phyloP scores from a whole-genome alignment of 352 stramenopile genomes.

The Blastocystis sp. region DNA sequence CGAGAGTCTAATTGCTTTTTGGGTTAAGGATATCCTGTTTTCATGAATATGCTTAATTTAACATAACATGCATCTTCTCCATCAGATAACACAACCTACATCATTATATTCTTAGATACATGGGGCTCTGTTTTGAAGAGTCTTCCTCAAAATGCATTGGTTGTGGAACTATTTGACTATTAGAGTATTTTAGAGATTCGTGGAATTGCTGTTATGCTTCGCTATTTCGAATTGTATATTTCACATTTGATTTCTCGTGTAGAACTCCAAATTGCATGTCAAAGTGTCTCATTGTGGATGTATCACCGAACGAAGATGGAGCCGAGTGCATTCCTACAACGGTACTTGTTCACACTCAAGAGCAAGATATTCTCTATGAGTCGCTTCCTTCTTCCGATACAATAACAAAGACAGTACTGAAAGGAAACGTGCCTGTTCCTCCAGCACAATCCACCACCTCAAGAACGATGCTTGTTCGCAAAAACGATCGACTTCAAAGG shows the following conservation, averaged over 20 bases:
- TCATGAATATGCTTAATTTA: not conserved
- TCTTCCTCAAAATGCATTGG: not conserved
- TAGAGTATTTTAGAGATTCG: not conserved
- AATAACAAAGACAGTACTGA: not conserved
- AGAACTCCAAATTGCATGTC: not conserved
- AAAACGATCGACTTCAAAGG: not conserved
- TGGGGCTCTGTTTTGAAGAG: not conserved
- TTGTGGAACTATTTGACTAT: not conserved
- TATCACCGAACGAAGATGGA: not conserved
- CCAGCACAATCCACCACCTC: not conserved
- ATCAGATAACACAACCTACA: not conserved
- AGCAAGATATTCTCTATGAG: not conserved
- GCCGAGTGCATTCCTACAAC: not conserved
- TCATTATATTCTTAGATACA: slow-evolving; percentile 1
- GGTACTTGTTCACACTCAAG: not conserved
- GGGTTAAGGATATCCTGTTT: slow-evolving; percentile 4
- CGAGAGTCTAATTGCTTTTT: not conserved
- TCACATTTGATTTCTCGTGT: not conserved
- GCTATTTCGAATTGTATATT: not conserved
- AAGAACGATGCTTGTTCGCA: not conserved
- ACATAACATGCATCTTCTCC: not conserved
- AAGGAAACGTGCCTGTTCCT: not conserved
- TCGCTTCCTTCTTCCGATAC: not conserved
- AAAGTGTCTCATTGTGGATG: not conserved
- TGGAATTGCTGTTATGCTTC: not conserved